These are phyloP conservation scores for Triticum timopheevii DNA, from an alignment of 176 grass and related monocot genomes.

Conservation along the genomic window DNA sequence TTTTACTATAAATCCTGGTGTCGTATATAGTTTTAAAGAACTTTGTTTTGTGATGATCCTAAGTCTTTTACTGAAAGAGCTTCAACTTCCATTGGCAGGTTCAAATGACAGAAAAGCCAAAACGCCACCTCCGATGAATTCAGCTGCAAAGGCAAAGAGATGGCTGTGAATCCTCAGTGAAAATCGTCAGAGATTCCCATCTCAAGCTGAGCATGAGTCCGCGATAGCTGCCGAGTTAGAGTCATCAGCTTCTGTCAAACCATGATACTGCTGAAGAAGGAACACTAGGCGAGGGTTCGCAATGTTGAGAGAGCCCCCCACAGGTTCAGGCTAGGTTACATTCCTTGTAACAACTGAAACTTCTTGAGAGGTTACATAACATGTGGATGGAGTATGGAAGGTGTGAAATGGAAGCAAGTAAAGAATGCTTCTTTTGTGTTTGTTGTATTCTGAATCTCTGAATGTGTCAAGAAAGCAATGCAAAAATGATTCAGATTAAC, in stretches of 20 bases:
- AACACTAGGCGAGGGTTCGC: not conserved
- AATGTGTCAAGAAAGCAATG: not conserved
- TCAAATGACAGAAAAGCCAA: slow-evolving; percentile 40
- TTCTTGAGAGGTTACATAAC: not conserved
- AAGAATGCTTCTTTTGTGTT: not conserved
- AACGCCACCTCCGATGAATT: slow-evolving; percentile 40
- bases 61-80: slow-evolving; percentile 19
- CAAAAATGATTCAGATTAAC: not conserved
- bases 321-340: slow-evolving; percentile 29
- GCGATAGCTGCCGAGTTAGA: not conserved
- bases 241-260: slow-evolving; percentile 2
- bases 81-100: slow-evolving; percentile 26
- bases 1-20: not conserved
- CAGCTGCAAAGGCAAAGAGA: slow-evolving; percentile 38
- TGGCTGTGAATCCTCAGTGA: slow-evolving; percentile 41
- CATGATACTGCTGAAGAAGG: not conserved
- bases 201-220: not conserved
- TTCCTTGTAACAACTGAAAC: slow-evolving; percentile 30
- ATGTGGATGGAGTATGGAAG: not conserved
- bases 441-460: not conserved
- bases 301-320: not conserved
- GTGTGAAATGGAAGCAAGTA: not conserved
- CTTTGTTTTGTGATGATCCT: not conserved
- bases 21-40: slow-evolving; percentile 1
- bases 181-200: slow-evolving; percentile 6